phyloP scores from a whole-genome alignment of 73 alveolate genomes.

The Paramecium biaurelia region DNA sequence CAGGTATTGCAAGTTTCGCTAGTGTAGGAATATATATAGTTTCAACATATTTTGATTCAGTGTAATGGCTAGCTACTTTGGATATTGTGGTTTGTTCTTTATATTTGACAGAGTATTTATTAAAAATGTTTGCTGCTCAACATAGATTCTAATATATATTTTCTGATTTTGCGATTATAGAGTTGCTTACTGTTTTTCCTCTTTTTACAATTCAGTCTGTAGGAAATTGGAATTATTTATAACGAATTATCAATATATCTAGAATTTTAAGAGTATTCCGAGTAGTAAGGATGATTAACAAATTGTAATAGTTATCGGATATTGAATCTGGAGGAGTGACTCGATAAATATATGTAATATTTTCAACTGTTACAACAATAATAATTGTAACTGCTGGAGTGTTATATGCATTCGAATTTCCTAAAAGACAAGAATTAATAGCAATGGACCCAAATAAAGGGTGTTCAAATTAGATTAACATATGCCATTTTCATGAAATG shows the following conservation, averaged over 20 bases:
- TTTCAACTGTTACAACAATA: conserved; percentile 32
- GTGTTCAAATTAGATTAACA: conserved; percentile 7
- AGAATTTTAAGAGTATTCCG: conserved; percentile 26
- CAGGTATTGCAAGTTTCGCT: conserved; percentile 30
- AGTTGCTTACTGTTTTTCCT: conserved; percentile 70
- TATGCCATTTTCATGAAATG: conserved; percentile 77
- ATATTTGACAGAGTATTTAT: conserved; percentile 65
- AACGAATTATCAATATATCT: conserved; percentile 37
- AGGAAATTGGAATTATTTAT: conserved; percentile 1
- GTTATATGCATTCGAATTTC: conserved; percentile 73
- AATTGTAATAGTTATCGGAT: conserved; percentile 34
- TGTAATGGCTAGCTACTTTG: neutral
- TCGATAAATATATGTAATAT: conserved; percentile 43
- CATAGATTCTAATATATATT: conserved; percentile 67
- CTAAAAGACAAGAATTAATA: conserved; percentile 49
- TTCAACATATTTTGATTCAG: neutral
- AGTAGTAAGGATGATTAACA: conserved; percentile 42
- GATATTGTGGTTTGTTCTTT: conserved; percentile 55
- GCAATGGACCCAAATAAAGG: neutral
- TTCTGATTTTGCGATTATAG: conserved; percentile 53
- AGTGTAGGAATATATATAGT: conserved; percentile 24
- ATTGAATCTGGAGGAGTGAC: conserved; percentile 57
- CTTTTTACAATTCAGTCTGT: neutral
- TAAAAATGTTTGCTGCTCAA: conserved; percentile 70
- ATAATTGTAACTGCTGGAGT: conserved; percentile 74